These are phyloP conservation scores for Capsella bursapastoris DNA, from an alignment of 345 rosid species.

Conservation along the genomic window DNA sequence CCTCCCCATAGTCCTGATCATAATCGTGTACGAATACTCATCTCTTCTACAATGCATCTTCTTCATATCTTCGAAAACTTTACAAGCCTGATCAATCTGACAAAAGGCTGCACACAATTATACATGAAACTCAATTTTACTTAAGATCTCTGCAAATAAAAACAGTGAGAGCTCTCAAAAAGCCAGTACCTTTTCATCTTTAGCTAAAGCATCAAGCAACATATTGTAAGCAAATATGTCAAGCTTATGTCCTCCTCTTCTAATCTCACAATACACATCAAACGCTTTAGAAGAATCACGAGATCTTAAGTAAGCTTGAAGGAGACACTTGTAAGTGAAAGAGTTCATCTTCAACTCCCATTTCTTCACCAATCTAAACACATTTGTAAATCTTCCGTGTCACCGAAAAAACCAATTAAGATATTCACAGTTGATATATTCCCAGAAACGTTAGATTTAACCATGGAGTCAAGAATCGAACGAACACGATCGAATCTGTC, in stretches of 20 bases:
- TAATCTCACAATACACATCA: constrained; percentile 68
- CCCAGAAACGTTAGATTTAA: constrained; percentile 54
- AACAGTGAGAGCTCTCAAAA: background rate
- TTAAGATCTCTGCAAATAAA: too few relatives aligned
- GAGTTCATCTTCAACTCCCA: constrained; percentile 84
- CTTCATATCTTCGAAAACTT: constrained; percentile 86
- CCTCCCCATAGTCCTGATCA: constrained; percentile 82
- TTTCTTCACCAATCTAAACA: constrained; percentile 61
- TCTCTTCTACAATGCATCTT: constrained; percentile 68
- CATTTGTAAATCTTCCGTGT: constrained; percentile 57
- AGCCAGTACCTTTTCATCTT: constrained; percentile 68
- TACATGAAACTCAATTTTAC: constrained; percentile 43
- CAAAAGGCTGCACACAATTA: constrained; percentile 70
- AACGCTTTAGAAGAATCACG: constrained; percentile 58
- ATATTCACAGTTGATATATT: constrained; percentile 80
- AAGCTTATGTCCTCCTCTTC: constrained; percentile 66
- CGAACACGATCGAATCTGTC: constrained; percentile 57
- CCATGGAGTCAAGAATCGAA: constrained; percentile 63
- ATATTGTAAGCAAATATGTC: constrained; percentile 86
- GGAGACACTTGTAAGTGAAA: constrained; percentile 79
- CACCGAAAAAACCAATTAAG: constrained; percentile 69
- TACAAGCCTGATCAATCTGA: constrained; percentile 74
- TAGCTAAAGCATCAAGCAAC: constrained; percentile 86
- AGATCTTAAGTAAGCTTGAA: constrained; percentile 83
- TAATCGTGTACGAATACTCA: constrained; percentile 79